Evolutionary conservation across 2,329 filamentous ascomycete genomes (phyloP), one percentile per base, ranked within the genome.

Genomic region (Diplodia scrobiculata): DNA sequence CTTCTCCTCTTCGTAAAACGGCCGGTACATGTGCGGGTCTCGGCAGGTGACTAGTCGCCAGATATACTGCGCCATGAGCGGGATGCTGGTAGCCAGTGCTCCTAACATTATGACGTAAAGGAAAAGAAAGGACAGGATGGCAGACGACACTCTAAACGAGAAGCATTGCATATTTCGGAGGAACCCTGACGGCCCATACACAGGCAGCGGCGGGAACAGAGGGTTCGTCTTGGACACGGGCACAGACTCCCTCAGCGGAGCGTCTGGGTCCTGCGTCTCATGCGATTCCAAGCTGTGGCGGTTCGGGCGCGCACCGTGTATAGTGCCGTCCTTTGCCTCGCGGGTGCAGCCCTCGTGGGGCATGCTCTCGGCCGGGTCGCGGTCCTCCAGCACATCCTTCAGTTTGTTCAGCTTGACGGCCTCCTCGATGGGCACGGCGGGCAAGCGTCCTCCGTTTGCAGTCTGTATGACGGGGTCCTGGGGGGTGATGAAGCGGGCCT

Each of bases 181-280:
- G 0, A 85, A 62, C 0, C 89, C 88, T 0, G 92, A 87, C 0
- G 91, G 89, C 0, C 91, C 91, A 71, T 96, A 97, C 0, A 91
- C 80, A 0, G 92, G 92, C 9, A 97, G 77, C 1, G 91, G 91
- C 5, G 92, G 92, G 70, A 97, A 97, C 5, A 96, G 80, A 2
- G 91, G 90, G 70, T 93, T 89, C 1, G 91, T 93, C 69, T 86
- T 84, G 7, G 87, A 87, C 0, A 87, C 86, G 0, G 89, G 88
- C 32, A 81, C 73, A 17, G 78, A 78, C 67, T 78, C 73, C 29
- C 74, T 76, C 63, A 84, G 69, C 10, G 81, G 75, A 0, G 76
- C 82, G 38, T 81, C 79, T 3, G 82, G 79, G 65, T 80, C 82
- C 74, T 66, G 79, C 70, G 32, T 74, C 73, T 63, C 75, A 77